phyloP scores from a whole-genome alignment of 176 grass and related monocot genomes.

The Cymbopogon citratus region DNA sequence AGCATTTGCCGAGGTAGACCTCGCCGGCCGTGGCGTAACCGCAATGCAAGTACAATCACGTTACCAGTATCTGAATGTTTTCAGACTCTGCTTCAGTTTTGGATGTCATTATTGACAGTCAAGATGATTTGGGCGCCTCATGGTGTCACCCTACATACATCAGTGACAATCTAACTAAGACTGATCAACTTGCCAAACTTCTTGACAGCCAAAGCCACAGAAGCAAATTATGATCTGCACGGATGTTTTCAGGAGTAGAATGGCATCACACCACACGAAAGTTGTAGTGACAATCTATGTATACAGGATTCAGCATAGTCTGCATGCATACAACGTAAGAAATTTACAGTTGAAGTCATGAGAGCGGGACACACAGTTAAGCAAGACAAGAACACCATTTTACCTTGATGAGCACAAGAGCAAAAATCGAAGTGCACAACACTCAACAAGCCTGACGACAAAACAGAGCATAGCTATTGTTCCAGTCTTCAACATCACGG shows the following conservation, averaged over 20 bases:
- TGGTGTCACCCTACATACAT: not conserved
- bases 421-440: not conserved
- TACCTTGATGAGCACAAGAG: too few species aligned
- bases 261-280: not conserved
- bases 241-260: not conserved
- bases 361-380: not conserved
- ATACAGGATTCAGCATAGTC: not conserved
- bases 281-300: not conserved
- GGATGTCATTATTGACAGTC: too few species aligned
- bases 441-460: not conserved
- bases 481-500: too few species aligned
- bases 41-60: too few species aligned
- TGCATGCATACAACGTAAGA: not conserved
- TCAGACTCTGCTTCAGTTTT: too few species aligned
- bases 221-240: not conserved
- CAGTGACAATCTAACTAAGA: not conserved
- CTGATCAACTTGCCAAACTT: not conserved
- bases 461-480: not conserved
- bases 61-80: too few species aligned
- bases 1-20: conserved; percentile 90
- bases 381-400: not conserved
- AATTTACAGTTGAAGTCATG: conserved; percentile 1
- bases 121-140: not conserved
- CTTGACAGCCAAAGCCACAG: not conserved
- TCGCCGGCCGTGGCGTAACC: conserved; percentile 54